Conservation (phyloP, 2,329 filamentous ascomycete genomes). For the Eutypa lata region DNA sequence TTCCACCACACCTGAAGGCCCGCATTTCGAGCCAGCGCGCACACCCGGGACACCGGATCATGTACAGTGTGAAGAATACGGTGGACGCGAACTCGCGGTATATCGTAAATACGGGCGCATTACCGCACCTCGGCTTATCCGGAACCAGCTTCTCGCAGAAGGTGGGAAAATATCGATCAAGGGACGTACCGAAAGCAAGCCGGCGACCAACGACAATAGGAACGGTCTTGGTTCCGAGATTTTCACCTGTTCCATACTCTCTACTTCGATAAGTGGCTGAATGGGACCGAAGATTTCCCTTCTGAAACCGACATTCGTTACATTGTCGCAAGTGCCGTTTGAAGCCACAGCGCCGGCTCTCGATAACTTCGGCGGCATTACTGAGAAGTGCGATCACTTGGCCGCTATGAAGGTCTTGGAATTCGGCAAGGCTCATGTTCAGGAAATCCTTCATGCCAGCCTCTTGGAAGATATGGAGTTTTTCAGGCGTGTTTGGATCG, state of each 20-base stretch:
- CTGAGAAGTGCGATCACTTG: conserved; percentile 1
- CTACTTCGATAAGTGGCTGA: too few relatives aligned
- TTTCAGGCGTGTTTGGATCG: not conserved
- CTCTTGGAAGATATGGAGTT: conserved; percentile 1
- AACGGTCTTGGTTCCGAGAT: too few relatives aligned
- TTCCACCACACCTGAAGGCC: not conserved
- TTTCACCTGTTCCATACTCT: not conserved
- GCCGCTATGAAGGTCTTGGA: not conserved
- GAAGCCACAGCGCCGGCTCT: conserved; percentile 2
- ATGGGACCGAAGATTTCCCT: too few relatives aligned
- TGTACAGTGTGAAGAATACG: conserved; percentile 11
- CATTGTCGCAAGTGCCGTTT: conserved; percentile 8
- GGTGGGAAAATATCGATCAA: too few relatives aligned
- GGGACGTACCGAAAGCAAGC: too few relatives aligned
- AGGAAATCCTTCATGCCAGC: conserved; percentile 1
- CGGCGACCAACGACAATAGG: too few relatives aligned
- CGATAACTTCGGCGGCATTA: not conserved
- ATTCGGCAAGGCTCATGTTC: not conserved
- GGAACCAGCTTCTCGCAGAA: too few relatives aligned
- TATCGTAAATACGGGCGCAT: too few relatives aligned
- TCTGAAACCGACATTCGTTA: conserved; percentile 11
- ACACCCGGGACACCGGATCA: conserved; percentile 8
- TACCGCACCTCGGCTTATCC: too few relatives aligned
- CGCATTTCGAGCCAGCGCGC: conserved; percentile 7
- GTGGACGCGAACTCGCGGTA: too few relatives aligned